phyloP scores from a whole-genome alignment of 441 rosid species.

The Biscutella auriculata region DNA sequence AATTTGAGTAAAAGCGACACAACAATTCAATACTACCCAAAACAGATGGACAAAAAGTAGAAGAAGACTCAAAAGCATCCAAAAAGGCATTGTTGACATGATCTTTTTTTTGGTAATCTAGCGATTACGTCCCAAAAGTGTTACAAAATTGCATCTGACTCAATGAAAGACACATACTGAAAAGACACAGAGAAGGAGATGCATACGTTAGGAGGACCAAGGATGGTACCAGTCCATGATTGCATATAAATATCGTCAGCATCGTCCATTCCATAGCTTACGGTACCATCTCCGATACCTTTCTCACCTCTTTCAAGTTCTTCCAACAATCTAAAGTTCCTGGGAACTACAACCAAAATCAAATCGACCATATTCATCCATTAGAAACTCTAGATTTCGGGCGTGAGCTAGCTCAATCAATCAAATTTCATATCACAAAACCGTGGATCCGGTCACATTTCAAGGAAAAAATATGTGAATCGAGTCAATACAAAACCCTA shows the following conservation, averaged over 20 bases:
- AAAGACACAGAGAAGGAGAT: not conserved
- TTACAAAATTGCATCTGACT: not conserved
- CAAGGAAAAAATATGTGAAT: not conserved
- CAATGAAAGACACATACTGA: not conserved
- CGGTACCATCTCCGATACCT: constrained; percentile 94
- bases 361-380: not conserved
- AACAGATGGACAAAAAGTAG: not conserved
- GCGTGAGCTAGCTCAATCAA: no score
- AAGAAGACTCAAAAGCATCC: constrained; percentile 1
- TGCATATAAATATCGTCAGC: constrained; percentile 98
- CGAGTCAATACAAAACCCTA: not conserved
- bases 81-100: no score
- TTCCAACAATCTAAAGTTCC: constrained; percentile 90
- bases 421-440: no score
- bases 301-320: constrained; percentile 98
- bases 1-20: not conserved
- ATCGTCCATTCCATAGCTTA: constrained; percentile 97
- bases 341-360: constrained; percentile 40
- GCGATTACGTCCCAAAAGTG: no score
- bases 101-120: no score
- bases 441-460: constrained; percentile 12
- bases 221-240: constrained; percentile 98
- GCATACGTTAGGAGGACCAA: constrained; percentile 87
- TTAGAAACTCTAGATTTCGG: not conserved
- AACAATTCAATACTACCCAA: not conserved